Conservation (phyloP, 2,329 filamentous ascomycete species). For the Zasmidium citrigriseum region DNA sequence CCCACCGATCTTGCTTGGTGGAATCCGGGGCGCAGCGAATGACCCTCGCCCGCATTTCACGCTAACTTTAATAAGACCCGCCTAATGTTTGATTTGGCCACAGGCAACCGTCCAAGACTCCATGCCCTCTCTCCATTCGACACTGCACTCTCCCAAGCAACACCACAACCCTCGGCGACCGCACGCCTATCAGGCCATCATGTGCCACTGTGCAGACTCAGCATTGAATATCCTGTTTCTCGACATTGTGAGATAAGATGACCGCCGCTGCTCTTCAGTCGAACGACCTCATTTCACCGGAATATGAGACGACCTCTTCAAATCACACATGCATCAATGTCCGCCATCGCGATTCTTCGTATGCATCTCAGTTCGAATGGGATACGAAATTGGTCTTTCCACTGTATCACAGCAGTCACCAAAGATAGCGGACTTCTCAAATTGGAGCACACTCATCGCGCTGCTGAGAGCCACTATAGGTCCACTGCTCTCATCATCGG, state of each 20-base stretch:
- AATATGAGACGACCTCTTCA: no score
- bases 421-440: not conserved
- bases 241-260: no score
- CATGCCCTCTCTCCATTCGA: not conserved
- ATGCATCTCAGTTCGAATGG: no score
- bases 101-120: not conserved
- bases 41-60: not conserved
- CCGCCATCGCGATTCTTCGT: no score
- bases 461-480: not conserved
- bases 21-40: not conserved
- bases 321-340: no score
- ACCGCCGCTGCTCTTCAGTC: no score
- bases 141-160: not conserved
- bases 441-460: not conserved
- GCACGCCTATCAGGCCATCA: not conserved
- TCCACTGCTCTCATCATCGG: not conserved
- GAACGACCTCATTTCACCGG: no score
- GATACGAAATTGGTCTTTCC: no score
- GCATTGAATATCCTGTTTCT: no score
- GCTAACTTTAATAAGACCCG: not conserved
- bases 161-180: not conserved
- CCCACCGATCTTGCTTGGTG: not conserved
- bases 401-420: no score
- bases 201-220: no score
- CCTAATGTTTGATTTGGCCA: not conserved